Evolutionary conservation across 305 asterid genomes (phyloP).

Genomic region (Fraxinus sp.): DNA sequence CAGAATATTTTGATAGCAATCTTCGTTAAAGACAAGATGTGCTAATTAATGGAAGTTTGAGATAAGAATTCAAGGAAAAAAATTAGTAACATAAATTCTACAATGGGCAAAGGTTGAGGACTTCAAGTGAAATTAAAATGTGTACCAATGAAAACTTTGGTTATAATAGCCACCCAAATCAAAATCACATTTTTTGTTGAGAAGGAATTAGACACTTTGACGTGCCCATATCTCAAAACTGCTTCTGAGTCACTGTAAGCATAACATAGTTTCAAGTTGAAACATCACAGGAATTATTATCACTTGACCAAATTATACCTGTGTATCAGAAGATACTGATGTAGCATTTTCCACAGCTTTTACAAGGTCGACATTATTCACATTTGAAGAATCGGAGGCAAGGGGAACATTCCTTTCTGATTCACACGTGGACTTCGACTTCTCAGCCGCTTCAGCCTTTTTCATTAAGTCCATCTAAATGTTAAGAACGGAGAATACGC

Average conservation of each 20-base stretch:
- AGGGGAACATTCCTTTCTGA: constrained; percentile 37
- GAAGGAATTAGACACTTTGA: not conserved
- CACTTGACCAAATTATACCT: constrained; percentile 35
- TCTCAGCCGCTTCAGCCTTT: constrained; percentile 68
- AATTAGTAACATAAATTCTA: not conserved
- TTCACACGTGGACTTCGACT: constrained; percentile 42
- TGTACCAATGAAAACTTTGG: not conserved
- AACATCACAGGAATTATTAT: constrained; percentile 16
- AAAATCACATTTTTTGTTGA: not conserved
- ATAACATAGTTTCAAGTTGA: constrained; percentile 5
- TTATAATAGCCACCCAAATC: not conserved
- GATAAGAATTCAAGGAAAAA: not conserved
- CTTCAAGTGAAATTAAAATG: not conserved
- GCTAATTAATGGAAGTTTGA: not conserved
- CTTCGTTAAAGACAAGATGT: not conserved
- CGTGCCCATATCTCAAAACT: not conserved
- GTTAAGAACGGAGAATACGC: constrained; percentile 12
- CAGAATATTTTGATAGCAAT: not conserved
- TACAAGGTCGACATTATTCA: constrained; percentile 32
- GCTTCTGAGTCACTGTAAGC: not conserved
- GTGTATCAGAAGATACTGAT: constrained; percentile 33
- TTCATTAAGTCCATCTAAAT: constrained; percentile 18
- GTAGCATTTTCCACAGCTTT: constrained; percentile 31
- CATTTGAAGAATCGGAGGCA: constrained; percentile 43
- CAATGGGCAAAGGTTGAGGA: not conserved